Conservation (phyloP, 1,284 basidiomycete species). For the Papiliotrema fonsecae region DNA sequence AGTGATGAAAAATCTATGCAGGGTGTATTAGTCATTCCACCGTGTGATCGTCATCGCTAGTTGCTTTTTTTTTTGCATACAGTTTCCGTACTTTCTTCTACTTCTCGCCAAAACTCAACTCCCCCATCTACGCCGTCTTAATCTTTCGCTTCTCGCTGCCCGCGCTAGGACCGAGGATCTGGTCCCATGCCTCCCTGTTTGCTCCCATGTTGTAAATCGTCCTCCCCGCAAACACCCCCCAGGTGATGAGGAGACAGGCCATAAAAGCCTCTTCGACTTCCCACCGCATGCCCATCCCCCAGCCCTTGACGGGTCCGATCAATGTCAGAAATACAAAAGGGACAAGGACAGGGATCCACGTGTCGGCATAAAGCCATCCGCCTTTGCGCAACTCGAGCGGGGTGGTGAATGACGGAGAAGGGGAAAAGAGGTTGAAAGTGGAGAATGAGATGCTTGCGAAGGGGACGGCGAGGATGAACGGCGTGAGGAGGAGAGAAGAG, state of each 20-base stretch:
- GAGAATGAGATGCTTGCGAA: conserved; percentile 40
- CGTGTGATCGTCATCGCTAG: no score
- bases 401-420: conserved; percentile 26
- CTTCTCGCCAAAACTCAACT: not conserved
- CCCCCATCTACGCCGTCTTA: conserved; percentile 16
- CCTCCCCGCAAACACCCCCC: conserved; percentile 25
- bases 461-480: conserved; percentile 44
- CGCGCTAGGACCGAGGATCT: conserved; percentile 7
- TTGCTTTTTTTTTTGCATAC: no score
- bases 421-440: conserved; percentile 37
- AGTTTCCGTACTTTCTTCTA: not conserved
- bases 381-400: conserved; percentile 38
- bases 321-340: conserved; percentile 35
- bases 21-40: no score
- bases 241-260: conserved; percentile 23
- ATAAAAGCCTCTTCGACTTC: conserved; percentile 32
- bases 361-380: conserved; percentile 43
- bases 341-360: conserved; percentile 39
- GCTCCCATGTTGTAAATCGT: conserved; percentile 38
- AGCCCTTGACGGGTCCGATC: conserved; percentile 38
- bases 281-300: conserved; percentile 24
- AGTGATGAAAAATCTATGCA: no score
- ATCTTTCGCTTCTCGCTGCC: conserved; percentile 22
- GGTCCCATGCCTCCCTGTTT: conserved; percentile 13
- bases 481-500: conserved; percentile 37